A percentile compares a stretch with the other conserved stretches of the same genome.
These are phyloP conservation scores for Talaromyces thailandensis DNA, from an alignment of 495 filamentous ascomycete species.

Conservation along the genomic window DNA sequence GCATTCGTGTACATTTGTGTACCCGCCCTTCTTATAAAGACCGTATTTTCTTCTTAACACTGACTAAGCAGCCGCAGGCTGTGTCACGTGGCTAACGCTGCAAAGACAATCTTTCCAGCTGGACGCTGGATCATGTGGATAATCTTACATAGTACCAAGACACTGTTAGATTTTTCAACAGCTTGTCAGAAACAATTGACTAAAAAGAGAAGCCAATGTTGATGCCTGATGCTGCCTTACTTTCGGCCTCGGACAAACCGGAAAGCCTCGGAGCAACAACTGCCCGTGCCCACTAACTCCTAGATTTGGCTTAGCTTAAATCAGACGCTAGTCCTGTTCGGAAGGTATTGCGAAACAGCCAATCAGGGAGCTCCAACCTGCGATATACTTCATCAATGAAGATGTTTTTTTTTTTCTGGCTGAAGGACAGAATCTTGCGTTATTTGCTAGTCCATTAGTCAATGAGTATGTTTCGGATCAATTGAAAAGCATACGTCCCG, in stretches of 20 bases:
- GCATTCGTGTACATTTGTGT: neutral
- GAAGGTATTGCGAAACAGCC: constrained; percentile 6
- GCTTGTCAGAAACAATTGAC: neutral
- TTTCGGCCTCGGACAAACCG: neutral
- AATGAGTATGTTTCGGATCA: neutral
- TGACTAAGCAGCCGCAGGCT: too few species aligned
- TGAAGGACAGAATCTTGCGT: neutral
- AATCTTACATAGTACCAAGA: too few species aligned
- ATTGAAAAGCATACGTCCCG: neutral
- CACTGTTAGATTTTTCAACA: too few species aligned
- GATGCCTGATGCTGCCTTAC: neutral
- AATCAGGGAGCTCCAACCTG: neutral
- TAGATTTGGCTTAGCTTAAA: neutral
- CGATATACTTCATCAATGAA: neutral
- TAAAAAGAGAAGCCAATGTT: neutral
- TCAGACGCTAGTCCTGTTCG: neutral
- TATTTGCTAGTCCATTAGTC: neutral
- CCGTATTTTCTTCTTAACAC: too few species aligned
- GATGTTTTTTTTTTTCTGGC: neutral
- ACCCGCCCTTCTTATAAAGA: too few species aligned
- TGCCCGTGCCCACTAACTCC: neutral
- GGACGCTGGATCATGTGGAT: too few species aligned
- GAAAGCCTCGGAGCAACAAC: neutral
- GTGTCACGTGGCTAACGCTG: too few species aligned
- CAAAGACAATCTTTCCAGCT: too few species aligned